Conservation (phyloP, 2,329 filamentous ascomycete genomes). For the Hypoxylon sp. region DNA sequence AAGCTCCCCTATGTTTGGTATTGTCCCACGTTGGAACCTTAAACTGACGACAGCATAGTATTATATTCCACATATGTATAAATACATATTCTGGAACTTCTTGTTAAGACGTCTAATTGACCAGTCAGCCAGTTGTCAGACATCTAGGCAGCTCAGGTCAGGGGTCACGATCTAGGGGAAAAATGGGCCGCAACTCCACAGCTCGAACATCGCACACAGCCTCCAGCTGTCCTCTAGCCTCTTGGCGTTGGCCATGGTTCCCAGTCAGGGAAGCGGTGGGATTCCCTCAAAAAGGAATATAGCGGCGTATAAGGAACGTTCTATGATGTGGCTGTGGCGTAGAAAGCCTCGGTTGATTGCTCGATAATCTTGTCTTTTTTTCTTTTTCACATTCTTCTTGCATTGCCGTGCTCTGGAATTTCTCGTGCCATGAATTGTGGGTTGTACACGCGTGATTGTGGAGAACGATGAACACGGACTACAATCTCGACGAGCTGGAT, state of each 20-base stretch:
- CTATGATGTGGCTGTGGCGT: conserved; percentile 10
- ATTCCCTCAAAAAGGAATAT: conserved; percentile 1
- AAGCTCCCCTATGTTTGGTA: background rate
- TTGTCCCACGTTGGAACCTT: background rate
- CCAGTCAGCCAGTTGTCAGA: background rate
- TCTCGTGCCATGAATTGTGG: conserved; percentile 27
- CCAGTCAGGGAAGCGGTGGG: conserved; percentile 12
- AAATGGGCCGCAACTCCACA: conserved; percentile 39
- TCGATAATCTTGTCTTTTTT: conserved; percentile 8
- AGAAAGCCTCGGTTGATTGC: conserved; percentile 13
- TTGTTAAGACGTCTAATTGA: conserved; percentile 2
- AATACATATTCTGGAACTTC: background rate
- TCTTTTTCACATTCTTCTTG: background rate
- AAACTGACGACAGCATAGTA: background rate
- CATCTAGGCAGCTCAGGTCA: background rate
- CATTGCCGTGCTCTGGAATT: conserved; percentile 3
- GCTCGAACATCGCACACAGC: conserved; percentile 31
- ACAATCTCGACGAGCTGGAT: conserved; percentile 50
- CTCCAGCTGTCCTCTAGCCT: conserved; percentile 6
- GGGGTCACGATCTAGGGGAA: conserved; percentile 19
- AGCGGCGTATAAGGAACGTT: background rate
- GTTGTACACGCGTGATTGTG: conserved; percentile 24
- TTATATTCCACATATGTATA: background rate
- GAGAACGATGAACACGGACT: conserved; percentile 43
- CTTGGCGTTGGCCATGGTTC: conserved; percentile 27